Conservation (phyloP, 495 filamentous ascomycete species). For the Aspergillus campestris region DNA sequence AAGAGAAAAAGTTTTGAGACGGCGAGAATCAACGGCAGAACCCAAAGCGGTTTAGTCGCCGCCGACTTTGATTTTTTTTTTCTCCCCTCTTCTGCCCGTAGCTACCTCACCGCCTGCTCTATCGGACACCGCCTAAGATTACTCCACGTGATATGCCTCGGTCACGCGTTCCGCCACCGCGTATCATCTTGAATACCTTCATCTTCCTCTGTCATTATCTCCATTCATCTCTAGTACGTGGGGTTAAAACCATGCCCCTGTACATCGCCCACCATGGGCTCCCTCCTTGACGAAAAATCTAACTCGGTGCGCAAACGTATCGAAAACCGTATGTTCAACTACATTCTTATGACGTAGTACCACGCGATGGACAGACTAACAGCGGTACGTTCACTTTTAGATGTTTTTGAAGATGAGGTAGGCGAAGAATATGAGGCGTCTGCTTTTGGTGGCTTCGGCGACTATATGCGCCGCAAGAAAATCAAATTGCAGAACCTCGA, state of each 20-base stretch:
- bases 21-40: neutral
- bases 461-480: slow-evolving; percentile 92
- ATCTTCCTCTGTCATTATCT: neutral
- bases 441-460: slow-evolving; percentile 76
- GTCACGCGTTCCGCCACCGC: slow-evolving; percentile 15
- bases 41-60: neutral
- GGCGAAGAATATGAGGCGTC: slow-evolving; percentile 90
- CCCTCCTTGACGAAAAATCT: slow-evolving; percentile 67
- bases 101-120: no score
- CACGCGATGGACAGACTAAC: no score
- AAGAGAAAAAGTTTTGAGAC: slow-evolving; percentile 15
- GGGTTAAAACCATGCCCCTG: slow-evolving; percentile 16
- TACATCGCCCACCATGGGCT: slow-evolving; percentile 58
- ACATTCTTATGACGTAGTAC: neutral
- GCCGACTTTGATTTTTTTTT: no score
- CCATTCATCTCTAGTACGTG: slow-evolving; percentile 2
- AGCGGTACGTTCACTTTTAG: slow-evolving; percentile 15
- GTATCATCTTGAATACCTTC: neutral
- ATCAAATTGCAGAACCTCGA: slow-evolving; percentile 93
- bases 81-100: no score
- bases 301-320: slow-evolving; percentile 75
- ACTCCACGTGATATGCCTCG: slow-evolving; percentile 12
- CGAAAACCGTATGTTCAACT: slow-evolving; percentile 45
- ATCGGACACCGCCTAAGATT: slow-evolving; percentile 7
- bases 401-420: slow-evolving; percentile 57